These are phyloP conservation scores for Kluyveromyces lactis DNA, from an alignment of 805 yeast genomes.

Conservation along the genomic window DNA sequence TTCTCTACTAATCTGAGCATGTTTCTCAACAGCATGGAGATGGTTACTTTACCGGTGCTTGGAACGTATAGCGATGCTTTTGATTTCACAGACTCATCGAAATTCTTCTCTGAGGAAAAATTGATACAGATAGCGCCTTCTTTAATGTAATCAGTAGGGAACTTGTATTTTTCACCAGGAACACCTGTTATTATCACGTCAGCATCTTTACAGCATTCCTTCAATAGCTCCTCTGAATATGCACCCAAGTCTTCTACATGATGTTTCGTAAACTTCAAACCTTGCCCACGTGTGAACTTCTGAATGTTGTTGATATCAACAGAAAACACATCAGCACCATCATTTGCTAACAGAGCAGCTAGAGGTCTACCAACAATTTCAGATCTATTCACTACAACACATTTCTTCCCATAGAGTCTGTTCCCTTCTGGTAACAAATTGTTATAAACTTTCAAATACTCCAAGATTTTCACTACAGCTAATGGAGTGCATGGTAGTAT, in stretches of 20 bases:
- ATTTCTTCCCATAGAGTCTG: constrained; percentile 85
- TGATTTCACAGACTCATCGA: constrained; percentile 70
- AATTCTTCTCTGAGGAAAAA: constrained; percentile 84
- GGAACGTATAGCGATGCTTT: constrained; percentile 92
- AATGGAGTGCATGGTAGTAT: constrained; percentile 95
- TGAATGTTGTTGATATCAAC: constrained; percentile 84
- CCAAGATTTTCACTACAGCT: constrained; percentile 89
- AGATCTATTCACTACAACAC: constrained; percentile 84
- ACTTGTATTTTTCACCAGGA: constrained; percentile 74
- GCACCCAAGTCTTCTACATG: constrained; percentile 56
- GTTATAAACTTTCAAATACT: constrained; percentile 83
- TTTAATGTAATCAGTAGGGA: constrained; percentile 70
- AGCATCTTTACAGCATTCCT: constrained; percentile 60
- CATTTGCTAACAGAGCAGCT: constrained; percentile 93
- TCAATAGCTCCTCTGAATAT: constrained; percentile 35
- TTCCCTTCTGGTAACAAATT: constrained; percentile 77
- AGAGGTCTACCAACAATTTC: constrained; percentile 97
- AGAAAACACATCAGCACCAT: constrained; percentile 94
- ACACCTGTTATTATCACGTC: constrained; percentile 97
- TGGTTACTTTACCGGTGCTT: constrained; percentile 92
- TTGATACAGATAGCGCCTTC: constrained; percentile 89
- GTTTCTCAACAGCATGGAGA: constrained; percentile 87
- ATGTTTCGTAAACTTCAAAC: constrained; percentile 72
- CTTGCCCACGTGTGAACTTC: constrained; percentile 90
- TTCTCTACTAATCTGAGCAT: constrained; percentile 75